These are phyloP conservation scores for Candida succiphila DNA, from an alignment of 805 yeast species.

Conservation along the genomic window DNA sequence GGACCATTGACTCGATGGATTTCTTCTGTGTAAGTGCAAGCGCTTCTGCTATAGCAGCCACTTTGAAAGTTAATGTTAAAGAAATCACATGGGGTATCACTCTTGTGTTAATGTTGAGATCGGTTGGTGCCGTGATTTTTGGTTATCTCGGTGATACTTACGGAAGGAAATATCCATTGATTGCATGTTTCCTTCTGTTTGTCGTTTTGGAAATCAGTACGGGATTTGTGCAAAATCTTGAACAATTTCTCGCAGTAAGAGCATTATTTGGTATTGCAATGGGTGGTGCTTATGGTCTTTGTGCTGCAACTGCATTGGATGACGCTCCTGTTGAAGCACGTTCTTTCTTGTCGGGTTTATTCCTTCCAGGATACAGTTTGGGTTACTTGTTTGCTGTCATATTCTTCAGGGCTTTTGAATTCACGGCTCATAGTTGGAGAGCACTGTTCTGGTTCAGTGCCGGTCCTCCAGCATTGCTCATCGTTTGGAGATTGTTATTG, in stretches of 20 bases:
- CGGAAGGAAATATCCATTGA: constrained; percentile 43
- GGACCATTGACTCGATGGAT: constrained; percentile 50
- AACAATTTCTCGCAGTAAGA: constrained; percentile 42
- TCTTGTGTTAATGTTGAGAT: constrained; percentile 46
- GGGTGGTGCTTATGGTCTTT: constrained; percentile 37
- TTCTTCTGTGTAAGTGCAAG: constrained; percentile 39
- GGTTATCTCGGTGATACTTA: constrained; percentile 39
- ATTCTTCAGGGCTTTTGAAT: constrained; percentile 43
- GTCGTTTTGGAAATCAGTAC: constrained; percentile 41
- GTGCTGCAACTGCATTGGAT: constrained; percentile 32
- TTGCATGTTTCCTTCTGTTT: constrained; percentile 27
- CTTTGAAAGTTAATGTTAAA: constrained; percentile 25
- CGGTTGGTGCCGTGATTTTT: constrained; percentile 43
- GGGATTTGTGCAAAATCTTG: constrained; percentile 39
- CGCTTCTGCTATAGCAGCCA: constrained; percentile 29
- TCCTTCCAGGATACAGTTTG: constrained; percentile 62
- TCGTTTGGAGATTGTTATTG: constrained; percentile 43
- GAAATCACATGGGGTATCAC: constrained; percentile 37
- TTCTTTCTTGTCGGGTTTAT: constrained; percentile 45
- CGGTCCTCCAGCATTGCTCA: constrained; percentile 52
- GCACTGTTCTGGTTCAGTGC: constrained; percentile 67
- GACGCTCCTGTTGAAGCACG: constrained; percentile 32
- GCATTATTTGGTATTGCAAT: constrained; percentile 43
- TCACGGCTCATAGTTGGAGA: constrained; percentile 54
- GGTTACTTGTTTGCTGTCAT: constrained; percentile 48